These are phyloP conservation scores for Penicillium steckii DNA, from an alignment of 495 filamentous ascomycete species.

Conservation along the genomic window DNA sequence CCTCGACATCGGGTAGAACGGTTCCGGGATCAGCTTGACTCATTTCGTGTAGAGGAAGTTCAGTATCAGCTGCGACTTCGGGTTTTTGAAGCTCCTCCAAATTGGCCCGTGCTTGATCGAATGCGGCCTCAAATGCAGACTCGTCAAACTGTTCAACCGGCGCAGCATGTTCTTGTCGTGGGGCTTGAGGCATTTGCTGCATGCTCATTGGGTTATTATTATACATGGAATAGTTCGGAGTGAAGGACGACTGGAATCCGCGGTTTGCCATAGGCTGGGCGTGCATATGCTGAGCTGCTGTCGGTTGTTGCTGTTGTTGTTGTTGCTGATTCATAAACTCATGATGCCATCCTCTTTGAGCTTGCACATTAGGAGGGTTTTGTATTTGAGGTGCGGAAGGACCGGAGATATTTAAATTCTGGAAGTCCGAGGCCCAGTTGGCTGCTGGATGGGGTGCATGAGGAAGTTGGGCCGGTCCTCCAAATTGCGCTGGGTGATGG, in stretches of 20 bases:
- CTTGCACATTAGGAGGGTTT: conserved; percentile 27
- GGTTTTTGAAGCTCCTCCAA: conserved; percentile 33
- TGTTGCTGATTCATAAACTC: conserved; percentile 52
- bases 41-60: conserved; percentile 11
- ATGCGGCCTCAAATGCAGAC: conserved; percentile 63
- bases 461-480: conserved; percentile 11
- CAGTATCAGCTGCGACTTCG: conserved; percentile 7
- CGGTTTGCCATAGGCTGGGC: conserved; percentile 20
- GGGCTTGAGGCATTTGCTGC: conserved; percentile 26
- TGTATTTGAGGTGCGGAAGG: conserved; percentile 36
- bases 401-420: conserved; percentile 44
- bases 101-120: conserved; percentile 48
- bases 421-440: conserved; percentile 52
- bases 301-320: conserved; percentile 37
- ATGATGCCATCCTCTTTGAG: conserved; percentile 50
- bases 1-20: neutral
- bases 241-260: conserved; percentile 35
- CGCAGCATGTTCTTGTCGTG: conserved; percentile 14
- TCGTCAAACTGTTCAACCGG: conserved; percentile 51
- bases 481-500: conserved; percentile 32
- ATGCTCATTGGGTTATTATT: conserved; percentile 20
- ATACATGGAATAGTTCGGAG: conserved; percentile 26
- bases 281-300: conserved; percentile 19
- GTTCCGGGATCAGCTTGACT: conserved; percentile 5
- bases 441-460: conserved; percentile 19